Evolutionary conservation across 306 rosid species (phyloP).

Genomic region (Alnus glutinosa): DNA sequence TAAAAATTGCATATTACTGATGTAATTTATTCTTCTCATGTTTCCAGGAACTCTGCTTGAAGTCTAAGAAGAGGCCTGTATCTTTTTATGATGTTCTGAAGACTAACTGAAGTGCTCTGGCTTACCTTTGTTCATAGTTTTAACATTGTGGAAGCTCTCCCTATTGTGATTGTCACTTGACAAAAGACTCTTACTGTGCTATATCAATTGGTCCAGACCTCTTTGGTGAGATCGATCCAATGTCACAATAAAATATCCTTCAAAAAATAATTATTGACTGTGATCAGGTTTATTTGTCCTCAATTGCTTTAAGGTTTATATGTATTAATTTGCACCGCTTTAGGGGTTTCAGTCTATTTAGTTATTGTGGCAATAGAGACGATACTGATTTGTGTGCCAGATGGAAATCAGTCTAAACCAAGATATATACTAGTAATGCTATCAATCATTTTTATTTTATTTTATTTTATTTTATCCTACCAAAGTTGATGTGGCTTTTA

Average conservation of each 20-base stretch:
- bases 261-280: too few species aligned
- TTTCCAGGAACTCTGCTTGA: conserved; percentile 59
- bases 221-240: not conserved
- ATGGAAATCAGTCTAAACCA: too few species aligned
- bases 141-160: not conserved
- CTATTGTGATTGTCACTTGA: not conserved
- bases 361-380: too few species aligned
- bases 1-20: not conserved
- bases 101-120: conserved; percentile 27
- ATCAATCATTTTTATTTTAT: too few species aligned
- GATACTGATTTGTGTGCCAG: too few species aligned
- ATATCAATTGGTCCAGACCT: not conserved
- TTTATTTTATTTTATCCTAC: too few species aligned
- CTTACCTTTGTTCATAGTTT: not conserved
- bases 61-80: conserved; percentile 57
- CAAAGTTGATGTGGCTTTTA: too few species aligned
- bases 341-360: too few species aligned
- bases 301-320: too few species aligned
- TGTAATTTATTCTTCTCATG: not conserved
- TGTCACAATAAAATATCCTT: not conserved
- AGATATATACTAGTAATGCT: too few species aligned
- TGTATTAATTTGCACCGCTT: too few species aligned
- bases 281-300: too few species aligned
- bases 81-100: conserved; percentile 65
- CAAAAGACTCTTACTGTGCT: not conserved